Percentiles rank a stretch among this genome's conserved stretches.
These are phyloP conservation scores for Cardamine chenopodiifolia DNA, from an alignment of 345 rosid genomes.

Conservation along the genomic window DNA sequence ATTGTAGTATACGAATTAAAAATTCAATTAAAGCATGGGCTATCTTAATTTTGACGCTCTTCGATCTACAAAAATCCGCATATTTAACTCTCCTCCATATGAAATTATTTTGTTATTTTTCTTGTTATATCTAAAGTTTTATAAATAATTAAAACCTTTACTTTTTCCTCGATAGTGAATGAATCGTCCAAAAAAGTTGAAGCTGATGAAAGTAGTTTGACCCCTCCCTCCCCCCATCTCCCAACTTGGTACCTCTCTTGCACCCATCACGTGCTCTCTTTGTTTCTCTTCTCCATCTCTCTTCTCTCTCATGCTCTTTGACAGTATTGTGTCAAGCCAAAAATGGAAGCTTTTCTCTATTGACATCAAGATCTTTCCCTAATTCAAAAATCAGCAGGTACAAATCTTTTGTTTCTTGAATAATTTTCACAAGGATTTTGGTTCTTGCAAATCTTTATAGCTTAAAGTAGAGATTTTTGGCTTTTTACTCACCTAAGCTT, in stretches of 20 bases:
- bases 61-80: constrained; percentile 11
- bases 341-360: constrained; percentile 28
- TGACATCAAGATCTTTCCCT: constrained; percentile 32
- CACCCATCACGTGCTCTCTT: constrained; percentile 26
- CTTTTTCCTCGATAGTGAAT: constrained; percentile 9
- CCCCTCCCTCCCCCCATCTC: constrained; percentile 19
- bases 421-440: not conserved
- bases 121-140: not conserved
- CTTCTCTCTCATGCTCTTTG: constrained; percentile 9
- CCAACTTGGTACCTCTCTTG: constrained; percentile 30
- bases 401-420: not conserved
- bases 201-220: constrained; percentile 36
- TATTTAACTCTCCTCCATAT: constrained; percentile 1
- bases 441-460: constrained; percentile 11
- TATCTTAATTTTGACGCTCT: constrained; percentile 27
- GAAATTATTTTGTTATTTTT: not conserved
- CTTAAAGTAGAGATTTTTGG: constrained; percentile 1
- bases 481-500: not conserved
- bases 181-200: constrained; percentile 33
- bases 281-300: not conserved
- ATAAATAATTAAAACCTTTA: not conserved
- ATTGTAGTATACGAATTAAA: not conserved
- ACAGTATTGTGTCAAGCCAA: constrained; percentile 9
- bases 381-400: constrained; percentile 22
- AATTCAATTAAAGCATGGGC: constrained; percentile 24